These are phyloP conservation scores for Rhynchosporium secalis DNA, from an alignment of 2,329 filamentous ascomycete species.

Conservation along the genomic window DNA sequence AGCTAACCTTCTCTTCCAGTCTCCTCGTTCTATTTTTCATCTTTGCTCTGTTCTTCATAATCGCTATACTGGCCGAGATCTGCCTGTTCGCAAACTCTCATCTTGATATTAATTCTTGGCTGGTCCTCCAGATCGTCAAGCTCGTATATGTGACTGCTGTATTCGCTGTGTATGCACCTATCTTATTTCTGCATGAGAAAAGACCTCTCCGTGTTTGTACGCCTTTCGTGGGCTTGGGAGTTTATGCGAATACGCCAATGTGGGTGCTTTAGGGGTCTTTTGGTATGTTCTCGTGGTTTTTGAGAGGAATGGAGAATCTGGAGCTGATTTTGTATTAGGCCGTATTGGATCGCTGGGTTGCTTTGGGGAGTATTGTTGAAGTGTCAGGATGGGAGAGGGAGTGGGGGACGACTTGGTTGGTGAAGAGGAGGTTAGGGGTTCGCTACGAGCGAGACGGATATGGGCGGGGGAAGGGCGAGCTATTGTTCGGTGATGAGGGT, in stretches of 20 bases:
- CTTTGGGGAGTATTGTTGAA: not conserved
- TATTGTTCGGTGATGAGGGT: not conserved
- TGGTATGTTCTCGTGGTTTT: not conserved
- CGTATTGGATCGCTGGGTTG: not conserved
- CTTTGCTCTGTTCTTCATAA: not conserved
- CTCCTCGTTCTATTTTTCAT: not conserved
- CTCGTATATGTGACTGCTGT: not conserved
- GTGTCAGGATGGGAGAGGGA: not conserved
- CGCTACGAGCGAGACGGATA: not conserved
- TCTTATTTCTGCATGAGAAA: too few species aligned
- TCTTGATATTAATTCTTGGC: not conserved
- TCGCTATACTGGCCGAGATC: constrained; percentile 4
- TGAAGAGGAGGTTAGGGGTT: constrained; percentile 6
- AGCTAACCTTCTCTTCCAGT: not conserved
- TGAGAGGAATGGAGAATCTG: not conserved
- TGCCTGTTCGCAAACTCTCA: constrained; percentile 8
- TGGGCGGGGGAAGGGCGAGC: constrained; percentile 1
- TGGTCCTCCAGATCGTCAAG: constrained; percentile 6
- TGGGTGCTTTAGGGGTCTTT: not conserved
- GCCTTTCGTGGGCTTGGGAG: not conserved
- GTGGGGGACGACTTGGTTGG: not conserved
- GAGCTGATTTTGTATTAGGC: not conserved
- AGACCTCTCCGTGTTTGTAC: not conserved
- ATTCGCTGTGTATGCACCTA: not conserved
- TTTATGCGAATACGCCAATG: not conserved